These are phyloP conservation scores for Diplosphaera chodatii DNA, from an alignment of 139 green algal species.

Conservation along the genomic window DNA sequence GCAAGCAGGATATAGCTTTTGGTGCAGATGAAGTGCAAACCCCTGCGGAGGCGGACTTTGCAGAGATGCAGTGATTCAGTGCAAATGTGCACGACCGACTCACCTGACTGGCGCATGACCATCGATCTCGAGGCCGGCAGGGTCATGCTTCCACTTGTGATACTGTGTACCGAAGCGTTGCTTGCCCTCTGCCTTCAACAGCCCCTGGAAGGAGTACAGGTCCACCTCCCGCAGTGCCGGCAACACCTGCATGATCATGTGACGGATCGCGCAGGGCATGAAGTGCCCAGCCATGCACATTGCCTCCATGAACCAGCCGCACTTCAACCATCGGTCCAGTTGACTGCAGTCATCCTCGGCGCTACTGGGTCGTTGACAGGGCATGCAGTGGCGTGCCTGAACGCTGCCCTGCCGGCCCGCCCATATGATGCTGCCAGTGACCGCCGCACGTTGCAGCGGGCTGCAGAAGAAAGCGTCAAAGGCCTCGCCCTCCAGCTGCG, in stretches of 20 bases:
- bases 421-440: conserved; percentile 84
- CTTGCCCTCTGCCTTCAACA: conserved; percentile 83
- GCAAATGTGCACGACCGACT: too few relatives aligned
- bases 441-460: conserved; percentile 65
- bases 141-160: conserved; percentile 66
- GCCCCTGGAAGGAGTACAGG: conserved; percentile 91
- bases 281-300: too few relatives aligned
- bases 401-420: conserved; percentile 9
- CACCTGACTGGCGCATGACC: conserved; percentile 67
- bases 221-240: conserved; percentile 85
- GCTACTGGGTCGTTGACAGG: too few relatives aligned
- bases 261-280: too few relatives aligned
- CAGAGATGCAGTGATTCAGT: too few relatives aligned
- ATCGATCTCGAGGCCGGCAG: conserved; percentile 80
- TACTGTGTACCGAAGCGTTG: conserved; percentile 60
- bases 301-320: too few relatives aligned
- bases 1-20: too few relatives aligned
- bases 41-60: too few relatives aligned
- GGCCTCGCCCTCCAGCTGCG: conserved; percentile 56
- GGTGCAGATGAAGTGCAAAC: too few relatives aligned
- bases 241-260: conserved; percentile 21
- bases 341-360: too few relatives aligned
- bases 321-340: too few relatives aligned
- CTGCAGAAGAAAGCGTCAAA: conserved; percentile 68
- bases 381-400: too few relatives aligned